A percentile compares a stretch with the other conserved stretches of the same genome.
Conservation (phyloP, 202 grass and related monocot genomes). For the Hordeum pubiflorum region DNA sequence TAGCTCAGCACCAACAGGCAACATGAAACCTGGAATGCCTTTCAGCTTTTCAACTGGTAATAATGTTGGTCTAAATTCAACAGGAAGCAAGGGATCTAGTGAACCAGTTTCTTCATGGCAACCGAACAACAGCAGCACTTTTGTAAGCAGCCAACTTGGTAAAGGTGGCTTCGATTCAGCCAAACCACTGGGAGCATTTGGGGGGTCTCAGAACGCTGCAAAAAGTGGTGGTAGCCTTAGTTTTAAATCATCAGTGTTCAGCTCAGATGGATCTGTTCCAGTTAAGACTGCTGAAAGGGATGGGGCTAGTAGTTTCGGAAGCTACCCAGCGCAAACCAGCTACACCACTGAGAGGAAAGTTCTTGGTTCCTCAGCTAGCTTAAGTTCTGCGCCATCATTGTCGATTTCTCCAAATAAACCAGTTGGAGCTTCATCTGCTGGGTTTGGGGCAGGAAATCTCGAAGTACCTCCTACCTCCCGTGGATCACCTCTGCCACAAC, state of each 20-base stretch:
- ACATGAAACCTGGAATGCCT: constrained; percentile 35
- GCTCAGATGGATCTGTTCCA: constrained; percentile 41
- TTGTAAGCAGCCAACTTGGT: constrained; percentile 27
- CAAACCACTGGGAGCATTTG: constrained; percentile 36
- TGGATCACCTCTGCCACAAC: constrained; percentile 30
- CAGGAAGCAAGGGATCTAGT: constrained; percentile 41
- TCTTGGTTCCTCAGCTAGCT: constrained; percentile 27
- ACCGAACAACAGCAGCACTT: constrained; percentile 18
- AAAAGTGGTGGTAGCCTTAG: constrained; percentile 37
- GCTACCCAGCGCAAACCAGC: constrained; percentile 10
- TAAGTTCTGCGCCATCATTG: constrained; percentile 20
- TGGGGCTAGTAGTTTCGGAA: constrained; percentile 24
- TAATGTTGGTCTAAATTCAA: constrained; percentile 25
- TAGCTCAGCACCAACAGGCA: constrained; percentile 25
- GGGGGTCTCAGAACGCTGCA: constrained; percentile 29
- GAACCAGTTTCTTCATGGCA: constrained; percentile 38
- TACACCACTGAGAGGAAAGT: constrained; percentile 27
- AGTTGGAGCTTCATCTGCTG: constrained; percentile 26
- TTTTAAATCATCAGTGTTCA: constrained; percentile 39
- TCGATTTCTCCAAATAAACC: constrained; percentile 28
- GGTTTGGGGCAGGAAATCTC: constrained; percentile 37
- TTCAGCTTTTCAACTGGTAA: constrained; percentile 39
- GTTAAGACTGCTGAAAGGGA: constrained; percentile 40
- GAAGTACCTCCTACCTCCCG: constrained; percentile 24
- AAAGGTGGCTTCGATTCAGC: constrained; percentile 30